A percentile compares a stretch with the other conserved stretches of the same genome.
phyloP scores from a whole-genome alignment of 2,329 filamentous ascomycete genomes.

The Herpotrichia juniperi region DNA sequence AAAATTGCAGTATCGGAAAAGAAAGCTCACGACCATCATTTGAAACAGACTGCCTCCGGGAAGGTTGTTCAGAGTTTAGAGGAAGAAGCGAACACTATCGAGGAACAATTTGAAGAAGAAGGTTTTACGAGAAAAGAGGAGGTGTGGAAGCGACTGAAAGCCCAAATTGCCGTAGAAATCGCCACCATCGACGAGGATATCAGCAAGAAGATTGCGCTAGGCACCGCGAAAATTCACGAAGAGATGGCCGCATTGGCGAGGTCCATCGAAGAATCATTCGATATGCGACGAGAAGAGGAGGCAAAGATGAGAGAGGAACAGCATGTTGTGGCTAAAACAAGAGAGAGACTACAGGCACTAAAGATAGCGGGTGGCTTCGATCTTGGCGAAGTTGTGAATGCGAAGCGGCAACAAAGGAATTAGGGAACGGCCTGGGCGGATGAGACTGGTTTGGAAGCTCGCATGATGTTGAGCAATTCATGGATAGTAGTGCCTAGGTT shows the following conservation, averaged over 20 bases:
- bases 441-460: no score
- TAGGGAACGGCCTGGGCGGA: background rate
- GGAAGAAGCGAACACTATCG: background rate
- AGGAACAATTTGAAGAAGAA: background rate
- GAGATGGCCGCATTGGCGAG: background rate
- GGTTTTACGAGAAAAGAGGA: background rate
- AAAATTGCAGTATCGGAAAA: background rate
- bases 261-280: background rate
- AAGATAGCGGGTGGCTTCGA: background rate
- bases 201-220: background rate
- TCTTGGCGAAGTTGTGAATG: background rate
- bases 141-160: background rate
- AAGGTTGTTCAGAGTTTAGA: background rate
- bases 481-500: no score
- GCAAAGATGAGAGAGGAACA: background rate
- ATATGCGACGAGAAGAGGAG: background rate
- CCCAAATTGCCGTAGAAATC: background rate
- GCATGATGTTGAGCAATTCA: no score
- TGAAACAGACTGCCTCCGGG: no score
- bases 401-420: background rate
- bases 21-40: background rate
- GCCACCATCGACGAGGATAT: background rate
- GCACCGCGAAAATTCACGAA: background rate
- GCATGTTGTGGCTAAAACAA: background rate
- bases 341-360: background rate